These are phyloP conservation scores for Suillus placidus DNA, from an alignment of 768 basidiomycete genomes.

Conservation along the genomic window DNA sequence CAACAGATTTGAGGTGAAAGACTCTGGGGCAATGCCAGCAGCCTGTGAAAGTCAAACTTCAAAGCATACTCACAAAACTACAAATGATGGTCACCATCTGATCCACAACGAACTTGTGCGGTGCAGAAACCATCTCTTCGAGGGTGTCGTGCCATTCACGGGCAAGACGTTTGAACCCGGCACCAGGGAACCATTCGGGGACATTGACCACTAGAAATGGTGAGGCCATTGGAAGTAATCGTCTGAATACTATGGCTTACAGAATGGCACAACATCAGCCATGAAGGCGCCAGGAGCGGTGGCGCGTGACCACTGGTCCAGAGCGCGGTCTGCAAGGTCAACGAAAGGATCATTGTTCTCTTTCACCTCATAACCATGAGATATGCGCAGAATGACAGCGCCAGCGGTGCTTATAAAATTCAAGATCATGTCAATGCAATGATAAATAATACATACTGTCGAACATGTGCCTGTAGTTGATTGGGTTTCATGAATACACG, in stretches of 20 bases:
- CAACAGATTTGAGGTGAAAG: constrained; percentile 61
- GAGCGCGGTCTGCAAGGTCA: constrained; percentile 52
- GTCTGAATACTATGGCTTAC: constrained; percentile 22
- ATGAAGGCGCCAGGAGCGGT: constrained; percentile 49
- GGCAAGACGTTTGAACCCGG: constrained; percentile 55
- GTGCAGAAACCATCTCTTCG: constrained; percentile 56
- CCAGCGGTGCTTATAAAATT: constrained; percentile 46
- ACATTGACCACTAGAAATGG: constrained; percentile 41
- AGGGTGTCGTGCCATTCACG: constrained; percentile 57
- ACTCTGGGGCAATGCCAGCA: constrained; percentile 47
- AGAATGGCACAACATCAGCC: constrained; percentile 55
- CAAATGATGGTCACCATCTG: constrained; percentile 47
- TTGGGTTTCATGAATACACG: constrained; percentile 41
- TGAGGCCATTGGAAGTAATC: not conserved
- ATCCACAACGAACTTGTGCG: constrained; percentile 60
- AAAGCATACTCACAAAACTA: not conserved
- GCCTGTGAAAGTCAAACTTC: constrained; percentile 39
- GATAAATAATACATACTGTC: constrained; percentile 33
- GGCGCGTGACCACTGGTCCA: constrained; percentile 51
- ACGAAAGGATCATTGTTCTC: constrained; percentile 56
- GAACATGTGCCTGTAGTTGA: constrained; percentile 41
- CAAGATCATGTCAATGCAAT: not conserved
- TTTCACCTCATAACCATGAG: constrained; percentile 58
- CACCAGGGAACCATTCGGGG: constrained; percentile 62
- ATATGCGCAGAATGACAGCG: constrained; percentile 53